Percentiles rank a stretch among this genome's conserved stretches.
Evolutionary conservation across 495 filamentous ascomycete genomes (phyloP).

Genomic region (Lepraria neglecta): DNA sequence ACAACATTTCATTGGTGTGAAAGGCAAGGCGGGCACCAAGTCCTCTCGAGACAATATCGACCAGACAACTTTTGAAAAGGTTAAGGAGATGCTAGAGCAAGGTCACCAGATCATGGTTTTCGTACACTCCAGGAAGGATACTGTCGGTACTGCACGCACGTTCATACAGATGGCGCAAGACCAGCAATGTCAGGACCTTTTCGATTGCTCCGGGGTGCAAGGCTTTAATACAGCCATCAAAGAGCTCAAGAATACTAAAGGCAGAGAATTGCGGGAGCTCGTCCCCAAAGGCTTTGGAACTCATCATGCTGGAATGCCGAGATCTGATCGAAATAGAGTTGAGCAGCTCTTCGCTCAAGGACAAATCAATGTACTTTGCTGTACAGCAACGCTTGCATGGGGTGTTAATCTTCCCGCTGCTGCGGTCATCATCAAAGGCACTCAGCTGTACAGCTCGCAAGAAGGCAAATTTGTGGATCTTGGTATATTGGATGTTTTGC

Average conservation of each 20-base stretch:
- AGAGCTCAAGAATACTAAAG: conserved; percentile 77
- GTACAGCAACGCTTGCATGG: conserved; percentile 97
- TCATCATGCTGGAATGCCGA: conserved; percentile 92
- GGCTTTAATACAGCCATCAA: conserved; percentile 65
- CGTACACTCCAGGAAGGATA: conserved; percentile 94
- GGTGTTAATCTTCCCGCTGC: conserved; percentile 98
- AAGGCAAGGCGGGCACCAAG: conserved; percentile 77
- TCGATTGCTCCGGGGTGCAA: conserved; percentile 61
- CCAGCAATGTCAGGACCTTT: conserved; percentile 65
- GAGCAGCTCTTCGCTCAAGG: conserved; percentile 85
- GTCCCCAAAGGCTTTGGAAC: conserved; percentile 86
- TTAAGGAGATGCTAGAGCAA: conserved; percentile 79
- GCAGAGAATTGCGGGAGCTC: conserved; percentile 78
- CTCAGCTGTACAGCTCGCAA: conserved; percentile 90
- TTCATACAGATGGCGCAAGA: conserved; percentile 83
- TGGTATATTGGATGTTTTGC: conserved; percentile 92
- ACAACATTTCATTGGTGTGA: conserved; percentile 95
- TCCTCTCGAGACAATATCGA: conserved; percentile 84
- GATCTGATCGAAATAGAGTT: conserved; percentile 88
- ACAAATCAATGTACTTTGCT: conserved; percentile 90
- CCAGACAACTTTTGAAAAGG: conserved; percentile 80
- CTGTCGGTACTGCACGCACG: conserved; percentile 75
- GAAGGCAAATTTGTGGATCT: conserved; percentile 96
- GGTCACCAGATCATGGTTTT: conserved; percentile 99
- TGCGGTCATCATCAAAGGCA: conserved; percentile 96